A percentile compares a stretch with the other conserved stretches of the same genome.
Conservation (phyloP, 768 basidiomycete genomes). For the Suillus brevipes region DNA sequence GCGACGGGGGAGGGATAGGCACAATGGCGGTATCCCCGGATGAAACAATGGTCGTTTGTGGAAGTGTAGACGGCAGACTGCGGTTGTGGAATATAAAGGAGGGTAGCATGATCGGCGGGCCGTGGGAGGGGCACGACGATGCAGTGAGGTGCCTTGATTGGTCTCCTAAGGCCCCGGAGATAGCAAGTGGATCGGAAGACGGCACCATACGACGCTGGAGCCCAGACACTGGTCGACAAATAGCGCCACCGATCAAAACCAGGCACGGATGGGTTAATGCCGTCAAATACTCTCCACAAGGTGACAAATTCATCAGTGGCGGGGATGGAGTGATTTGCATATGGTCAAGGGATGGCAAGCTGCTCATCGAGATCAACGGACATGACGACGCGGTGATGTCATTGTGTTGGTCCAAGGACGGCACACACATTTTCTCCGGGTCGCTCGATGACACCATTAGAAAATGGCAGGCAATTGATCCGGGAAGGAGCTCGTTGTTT, state of each 20-base stretch:
- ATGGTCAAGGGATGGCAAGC: background rate
- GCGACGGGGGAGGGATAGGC: background rate
- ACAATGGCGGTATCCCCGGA: background rate
- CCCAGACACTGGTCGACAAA: background rate
- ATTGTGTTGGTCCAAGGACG: background rate
- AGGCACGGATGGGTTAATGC: background rate
- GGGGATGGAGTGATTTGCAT: background rate
- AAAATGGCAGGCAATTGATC: background rate
- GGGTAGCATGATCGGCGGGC: background rate
- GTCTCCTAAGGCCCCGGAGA: constrained; percentile 15
- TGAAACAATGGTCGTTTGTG: background rate
- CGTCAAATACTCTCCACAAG: background rate
- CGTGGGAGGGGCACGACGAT: constrained; percentile 1
- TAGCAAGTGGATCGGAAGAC: constrained; percentile 12
- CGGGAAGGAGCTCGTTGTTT: background rate
- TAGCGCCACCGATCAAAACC: background rate
- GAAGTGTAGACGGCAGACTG: background rate
- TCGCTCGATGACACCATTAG: background rate
- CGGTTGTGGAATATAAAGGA: background rate
- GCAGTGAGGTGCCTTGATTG: constrained; percentile 9
- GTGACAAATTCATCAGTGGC: background rate
- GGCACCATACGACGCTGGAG: constrained; percentile 14
- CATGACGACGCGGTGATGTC: background rate
- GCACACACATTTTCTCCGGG: background rate
- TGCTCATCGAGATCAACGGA: background rate